Base-by-base conservation (phyloP, 2,329 filamentous ascomycete genomes). In the Trichoderma citrinoviride region DNA sequence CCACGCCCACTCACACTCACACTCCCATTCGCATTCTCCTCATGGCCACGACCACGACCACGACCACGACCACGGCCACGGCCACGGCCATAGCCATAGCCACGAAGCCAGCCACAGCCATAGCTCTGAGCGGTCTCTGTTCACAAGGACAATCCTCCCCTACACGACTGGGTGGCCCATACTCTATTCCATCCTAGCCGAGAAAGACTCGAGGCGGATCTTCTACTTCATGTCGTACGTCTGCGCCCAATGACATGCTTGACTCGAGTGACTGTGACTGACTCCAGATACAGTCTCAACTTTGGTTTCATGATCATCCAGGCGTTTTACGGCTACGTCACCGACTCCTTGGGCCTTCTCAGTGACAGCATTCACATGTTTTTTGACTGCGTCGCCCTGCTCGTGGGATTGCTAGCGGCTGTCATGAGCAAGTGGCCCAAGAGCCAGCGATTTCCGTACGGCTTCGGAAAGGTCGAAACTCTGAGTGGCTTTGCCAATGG, bases 291-390 rank as follows among this genome's bases (percentile, higher is more conserved):
- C 73, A 96, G 92, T 67, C 85, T 99, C 63, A 99, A 99, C 74
- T 93, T 99, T 71, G 84, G 82, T 7, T 99, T 99, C 76, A 99
- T 99, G 95, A 80, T 91, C 40, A 87, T 99, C 1, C 95, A 99
- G 73, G 90, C 93, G 46, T 92, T 94, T 67, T 99, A 99, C 73
- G 95, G 95, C 55, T 96, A 95, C 71, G 80, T 95, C 12, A 98
- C 93, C 3, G 93, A 96, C 70, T 99, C 95, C 0, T 81, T 99
- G 5, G 95, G 95, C 3, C 83, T 99, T n/a, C 85, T 99, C 19
- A 97, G 93, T 70, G 95, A 99, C 77, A 98, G 93, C 72, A 95
- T 99, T 68, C 95, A 99, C 78, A 99, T 99, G 95, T 94, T 99
- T 73, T 98, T 99, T 72, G 95, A 99, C 77, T 99, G 95, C 70